Base-by-base conservation (phyloP, 1,284 basidiomycete genomes). In the Leccinum fallax region DNA sequence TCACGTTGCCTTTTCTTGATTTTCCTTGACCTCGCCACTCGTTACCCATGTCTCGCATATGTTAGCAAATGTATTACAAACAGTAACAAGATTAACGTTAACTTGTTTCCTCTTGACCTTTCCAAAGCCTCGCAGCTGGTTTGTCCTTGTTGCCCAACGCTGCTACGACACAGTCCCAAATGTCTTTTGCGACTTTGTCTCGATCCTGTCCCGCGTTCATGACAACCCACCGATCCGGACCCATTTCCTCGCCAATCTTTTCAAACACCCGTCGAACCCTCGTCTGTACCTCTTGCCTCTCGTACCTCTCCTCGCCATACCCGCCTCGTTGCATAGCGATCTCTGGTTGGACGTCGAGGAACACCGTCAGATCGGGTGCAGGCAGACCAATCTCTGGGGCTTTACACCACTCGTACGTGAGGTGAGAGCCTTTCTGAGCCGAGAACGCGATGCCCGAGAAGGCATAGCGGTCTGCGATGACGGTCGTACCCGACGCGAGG, bases 361-460 rank as follows among this genome's bases (percentile, higher is more conserved):
- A 98, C 58, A 98, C 72, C 0, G 90, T 91, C 38, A 96, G 72
- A 75, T 99, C 97, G 0, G 97, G 97, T 0, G 90, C 83, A 2
- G 95, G 97, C 7, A 99, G 88, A 5, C 87, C 87, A 11, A 88
- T 78, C 71, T 99, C 97, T 0, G 96, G 95, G 2, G 86, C 79
- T 51, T 87, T 83, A 75, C 95, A 97, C 93, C 94, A 98, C 30
- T 85, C 81, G 70, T 85, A 86, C 0, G 82, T 74, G 26, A 58
- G 59, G 13, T 54, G 61, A 16, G 57, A 24, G 7, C 49, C 32
- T 76, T 98, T 98, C 55, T 95, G 88, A 5, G 89, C 86, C 1
- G 94, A 94, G 77, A 98, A 99, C 2, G 95, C 96, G 65, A 97
- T 92, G 1, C 97, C 97, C 1, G 95, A 98, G 76, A 98, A 99